Evolutionary conservation across 345 rosid genomes (phyloP), one percentile per base, ranked within the genome.

Genomic region (Eucalyptus leucophloia): DNA sequence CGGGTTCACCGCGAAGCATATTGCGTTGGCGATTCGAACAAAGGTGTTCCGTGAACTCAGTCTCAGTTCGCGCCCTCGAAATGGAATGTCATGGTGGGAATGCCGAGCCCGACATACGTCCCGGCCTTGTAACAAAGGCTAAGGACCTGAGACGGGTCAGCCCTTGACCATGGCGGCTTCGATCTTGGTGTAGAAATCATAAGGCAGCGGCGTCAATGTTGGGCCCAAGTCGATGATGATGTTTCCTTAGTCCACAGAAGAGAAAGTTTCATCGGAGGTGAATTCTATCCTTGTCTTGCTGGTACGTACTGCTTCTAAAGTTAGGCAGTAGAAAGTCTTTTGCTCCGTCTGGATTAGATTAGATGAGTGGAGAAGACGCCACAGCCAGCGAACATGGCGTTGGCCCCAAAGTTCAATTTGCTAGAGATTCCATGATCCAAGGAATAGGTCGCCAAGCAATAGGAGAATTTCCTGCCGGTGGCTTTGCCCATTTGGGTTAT

Each of bases 251-350:
- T 60, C 50, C 34, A 72, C 13, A 7, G 86, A 28, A 30, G 28
- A 0, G 34, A 32, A 15, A 32, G 50, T 8, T 24, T 62, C 26
- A 2, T 51, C 17, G 2, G 88, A 24, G 16, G 6, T 62, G 69
- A 60, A 89, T 4, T 91, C 62, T 44, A 89, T 42, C 16, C 87
- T 54, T 12, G 86, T 87, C 5, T 56, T 56, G 18, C 88, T 88
- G 28, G 90, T 81, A 7, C 90, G 90, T 30, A 93, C 90, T 7
- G 93, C 98, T 88, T 95, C 95, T 4, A 96, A 89, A 1, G 95
- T 95, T 1, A 97, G 44, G 87, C 49, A 92, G 65, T 95, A 97
- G 90, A 89, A 94, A 4, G 96, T 93, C 0, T 91, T 50, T 2
- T 93, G 93, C n/a, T 50, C 44, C 88, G 91, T 93, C 2, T 56